Percentiles rank a stretch among this genome's conserved stretches.
These are phyloP conservation scores for Ophiostoma sp. DNA, from an alignment of 2,329 filamentous ascomycete genomes.

Conservation along the genomic window DNA sequence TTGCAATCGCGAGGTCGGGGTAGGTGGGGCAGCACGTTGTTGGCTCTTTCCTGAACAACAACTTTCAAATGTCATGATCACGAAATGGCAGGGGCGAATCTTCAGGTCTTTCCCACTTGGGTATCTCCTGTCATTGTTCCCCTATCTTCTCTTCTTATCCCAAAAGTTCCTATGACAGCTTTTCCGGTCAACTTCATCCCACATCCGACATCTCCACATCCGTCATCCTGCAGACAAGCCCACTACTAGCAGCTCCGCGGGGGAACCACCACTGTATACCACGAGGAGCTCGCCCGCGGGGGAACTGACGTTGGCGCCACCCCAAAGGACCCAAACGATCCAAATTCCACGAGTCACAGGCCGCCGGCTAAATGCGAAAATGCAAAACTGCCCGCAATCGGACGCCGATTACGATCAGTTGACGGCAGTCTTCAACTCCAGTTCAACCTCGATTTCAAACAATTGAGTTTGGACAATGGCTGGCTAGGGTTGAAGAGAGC, in stretches of 20 bases:
- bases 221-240: background rate
- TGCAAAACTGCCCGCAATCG: constrained; percentile 15
- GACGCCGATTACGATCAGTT: background rate
- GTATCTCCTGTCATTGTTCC: too few species aligned
- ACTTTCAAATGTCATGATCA: background rate
- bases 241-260: background rate
- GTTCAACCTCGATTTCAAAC: background rate
- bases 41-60: background rate
- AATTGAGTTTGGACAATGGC: background rate
- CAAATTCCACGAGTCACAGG: constrained; percentile 25
- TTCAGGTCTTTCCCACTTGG: background rate
- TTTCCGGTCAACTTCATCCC: background rate
- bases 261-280: too few species aligned
- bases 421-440: background rate
- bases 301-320: background rate
- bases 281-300: background rate
- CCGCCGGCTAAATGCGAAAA: constrained; percentile 27
- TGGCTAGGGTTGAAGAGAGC: background rate
- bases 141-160: background rate
- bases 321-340: background rate
- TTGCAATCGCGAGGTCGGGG: background rate
- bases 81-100: background rate
- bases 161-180: background rate
- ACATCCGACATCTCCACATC: background rate
- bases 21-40: background rate